phyloP scores from a whole-genome alignment of 805 yeast genomes.

The Hemisphaericaspora nanyangensis region DNA sequence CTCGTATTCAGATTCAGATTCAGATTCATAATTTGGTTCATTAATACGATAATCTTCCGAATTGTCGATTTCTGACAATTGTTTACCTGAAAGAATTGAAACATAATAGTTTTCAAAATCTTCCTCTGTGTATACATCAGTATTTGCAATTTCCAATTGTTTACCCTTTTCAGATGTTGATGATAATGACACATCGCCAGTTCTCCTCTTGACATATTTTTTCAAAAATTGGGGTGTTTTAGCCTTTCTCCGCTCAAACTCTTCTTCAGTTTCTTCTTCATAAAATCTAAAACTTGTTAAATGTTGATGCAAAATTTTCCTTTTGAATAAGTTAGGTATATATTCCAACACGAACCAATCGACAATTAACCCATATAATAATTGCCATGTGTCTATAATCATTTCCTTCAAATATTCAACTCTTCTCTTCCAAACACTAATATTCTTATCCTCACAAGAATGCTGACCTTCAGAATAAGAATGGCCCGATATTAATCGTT shows the following conservation, averaged over 20 bases:
- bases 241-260: conserved; percentile 15
- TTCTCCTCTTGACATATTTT: conserved; percentile 21
- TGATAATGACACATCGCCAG: conserved; percentile 7
- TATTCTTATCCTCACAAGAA: conserved; percentile 3
- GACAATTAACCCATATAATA: conserved; percentile 16
- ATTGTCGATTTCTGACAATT: conserved; percentile 36
- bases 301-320: background rate
- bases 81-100: conserved; percentile 21
- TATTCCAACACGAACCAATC: conserved; percentile 9
- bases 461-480: background rate
- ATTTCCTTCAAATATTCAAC: conserved; percentile 17
- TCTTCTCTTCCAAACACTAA: conserved; percentile 20
- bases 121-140: conserved; percentile 16
- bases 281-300: background rate
- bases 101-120: conserved; percentile 19
- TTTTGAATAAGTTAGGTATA: conserved; percentile 6
- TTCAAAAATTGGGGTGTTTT: conserved; percentile 26
- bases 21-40: conserved; percentile 11
- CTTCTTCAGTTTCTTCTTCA: conserved; percentile 13
- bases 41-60: conserved; percentile 27
- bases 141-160: conserved; percentile 5
- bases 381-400: conserved; percentile 16
- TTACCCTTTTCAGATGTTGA: background rate
- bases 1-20: conserved; percentile 13
- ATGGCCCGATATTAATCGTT: conserved; percentile 18